A percentile compares a stretch with the other conserved stretches of the same genome.
phyloP scores from a whole-genome alignment of 2,329 filamentous ascomycete species.

The Ophidiomyces ophidiicola region DNA sequence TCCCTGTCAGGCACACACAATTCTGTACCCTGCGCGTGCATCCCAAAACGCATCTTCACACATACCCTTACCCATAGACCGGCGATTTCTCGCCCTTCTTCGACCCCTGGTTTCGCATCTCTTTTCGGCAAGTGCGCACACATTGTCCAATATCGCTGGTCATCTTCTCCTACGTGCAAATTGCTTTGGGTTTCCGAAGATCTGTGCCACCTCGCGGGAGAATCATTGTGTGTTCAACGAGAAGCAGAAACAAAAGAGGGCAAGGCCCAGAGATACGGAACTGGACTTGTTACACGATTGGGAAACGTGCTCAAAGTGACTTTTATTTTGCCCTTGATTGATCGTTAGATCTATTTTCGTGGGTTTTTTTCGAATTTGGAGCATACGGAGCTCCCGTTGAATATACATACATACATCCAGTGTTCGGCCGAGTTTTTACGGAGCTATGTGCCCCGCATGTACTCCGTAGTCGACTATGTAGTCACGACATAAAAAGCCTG shows the following conservation, averaged over 20 bases:
- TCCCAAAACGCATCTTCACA: constrained; percentile 1
- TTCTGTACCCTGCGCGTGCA: no score
- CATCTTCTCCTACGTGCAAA: no score
- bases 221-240: constrained; percentile 2
- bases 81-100: not conserved
- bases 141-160: no score
- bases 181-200: no score
- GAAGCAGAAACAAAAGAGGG: constrained; percentile 2
- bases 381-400: no score
- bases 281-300: constrained; percentile 6
- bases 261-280: constrained; percentile 4
- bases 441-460: no score
- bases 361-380: not conserved
- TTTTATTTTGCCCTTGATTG: not conserved
- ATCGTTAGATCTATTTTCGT: not conserved
- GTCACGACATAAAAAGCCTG: no score
- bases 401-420: no score
- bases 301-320: constrained; percentile 9
- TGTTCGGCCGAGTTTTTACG: no score
- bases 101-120: not conserved
- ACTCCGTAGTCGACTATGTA: no score
- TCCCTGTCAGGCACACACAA: no score
- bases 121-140: constrained; percentile 5
- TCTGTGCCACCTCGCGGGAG: constrained; percentile 4
- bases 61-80: not conserved